Base-by-base conservation (phyloP, 106 monocot species). In the Acorus gramineus region DNA sequence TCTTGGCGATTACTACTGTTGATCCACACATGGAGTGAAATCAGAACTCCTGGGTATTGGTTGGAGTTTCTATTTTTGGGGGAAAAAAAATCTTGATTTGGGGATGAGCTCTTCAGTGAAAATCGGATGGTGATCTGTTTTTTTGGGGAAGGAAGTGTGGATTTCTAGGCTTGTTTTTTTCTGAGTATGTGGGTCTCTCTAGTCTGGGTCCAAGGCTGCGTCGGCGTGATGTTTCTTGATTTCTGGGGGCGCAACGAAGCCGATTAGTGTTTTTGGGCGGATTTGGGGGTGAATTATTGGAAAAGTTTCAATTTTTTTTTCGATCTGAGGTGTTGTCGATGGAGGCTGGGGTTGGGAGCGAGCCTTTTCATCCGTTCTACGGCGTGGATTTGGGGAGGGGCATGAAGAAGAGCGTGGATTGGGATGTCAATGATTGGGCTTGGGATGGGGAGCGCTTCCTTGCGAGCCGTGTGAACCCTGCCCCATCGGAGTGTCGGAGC, bases 341-440 rank as follows among this genome's bases (percentile, higher is more conserved):
- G 84, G 84, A 84, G 48, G 73, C 76, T 14, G 54, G 57, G 11
- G 2, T 80, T 67, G 70, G 51, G 7, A 69, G 68, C 10, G 74
- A 68, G 46, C 28, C 28, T 28, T 67, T 8, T 13, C 66, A 49
- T 59, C 57, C 47, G 3, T 68, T 77, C 55, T 79, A 52, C 12
- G 52, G 42, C 47, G n/a, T 70, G 4, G 58, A 68, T 7, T 10
- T 63, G 55, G 75, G 46, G 59, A 65, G 70, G 43, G 14, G 44
- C 59, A 72, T 69, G 44, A 79, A 73, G 64, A 83, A 66, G 73
- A 52, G 68, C 43, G 53, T 79, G 59, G 87, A 87, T 14, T 92
- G 92, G 92, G 86, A 92, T 61, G 66, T 87, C 62, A 92, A 87
- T 66, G 79, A 81, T 43, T 92, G 92, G 92, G 79, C 59, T 53